phyloP scores from a whole-genome alignment of 192 early-diverging fungal genomes.

The Backusella tuberculispora region DNA sequence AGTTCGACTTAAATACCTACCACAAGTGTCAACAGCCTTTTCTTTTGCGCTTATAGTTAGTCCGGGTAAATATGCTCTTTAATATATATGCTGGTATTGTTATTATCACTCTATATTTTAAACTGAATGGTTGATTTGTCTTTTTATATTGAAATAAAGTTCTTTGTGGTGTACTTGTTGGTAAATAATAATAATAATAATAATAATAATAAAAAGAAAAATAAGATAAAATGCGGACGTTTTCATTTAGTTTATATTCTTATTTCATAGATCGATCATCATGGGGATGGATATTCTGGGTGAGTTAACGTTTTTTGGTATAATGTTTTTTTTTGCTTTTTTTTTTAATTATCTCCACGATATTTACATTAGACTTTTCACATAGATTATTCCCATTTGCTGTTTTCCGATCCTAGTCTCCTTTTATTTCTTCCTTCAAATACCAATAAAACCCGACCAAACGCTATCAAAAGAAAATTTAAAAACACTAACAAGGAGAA shows the following conservation, averaged over 20 bases:
- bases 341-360: no score
- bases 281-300: background rate
- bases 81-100: background rate
- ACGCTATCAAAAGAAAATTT: background rate
- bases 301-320: no score
- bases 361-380: background rate
- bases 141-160: no score
- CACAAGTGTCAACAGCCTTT: background rate
- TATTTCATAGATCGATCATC: background rate
- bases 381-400: background rate
- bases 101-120: background rate
- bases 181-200: background rate
- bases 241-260: background rate
- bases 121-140: no score
- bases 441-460: background rate
- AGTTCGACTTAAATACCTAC: background rate
- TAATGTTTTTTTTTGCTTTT: no score
- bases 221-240: no score
- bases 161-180: background rate
- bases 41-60: background rate
- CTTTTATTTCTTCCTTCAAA: background rate
- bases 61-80: background rate
- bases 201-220: background rate
- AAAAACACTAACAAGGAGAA: background rate
- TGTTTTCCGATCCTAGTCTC: background rate